phyloP scores from a whole-genome alignment of 495 filamentous ascomycete genomes.

The Letharia lupina region DNA sequence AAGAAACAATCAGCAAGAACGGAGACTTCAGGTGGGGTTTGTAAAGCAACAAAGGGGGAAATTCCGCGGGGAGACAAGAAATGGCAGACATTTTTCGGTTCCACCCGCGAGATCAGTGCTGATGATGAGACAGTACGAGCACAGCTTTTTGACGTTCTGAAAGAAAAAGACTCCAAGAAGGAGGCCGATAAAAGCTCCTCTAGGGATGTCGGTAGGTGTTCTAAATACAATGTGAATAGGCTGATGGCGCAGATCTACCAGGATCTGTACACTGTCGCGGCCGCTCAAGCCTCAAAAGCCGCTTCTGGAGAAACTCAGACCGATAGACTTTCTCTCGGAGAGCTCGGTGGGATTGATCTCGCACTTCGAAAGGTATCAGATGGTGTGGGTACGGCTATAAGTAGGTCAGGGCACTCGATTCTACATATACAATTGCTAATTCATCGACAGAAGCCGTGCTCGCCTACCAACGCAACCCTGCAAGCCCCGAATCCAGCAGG shows the following conservation, averaged over 20 bases:
- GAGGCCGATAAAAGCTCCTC: neutral
- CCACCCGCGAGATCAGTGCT: neutral
- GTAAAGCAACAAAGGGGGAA: neutral
- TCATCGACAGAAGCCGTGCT: neutral
- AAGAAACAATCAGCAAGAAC: neutral
- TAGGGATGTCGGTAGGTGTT: neutral
- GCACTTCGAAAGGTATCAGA: neutral
- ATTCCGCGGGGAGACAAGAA: neutral
- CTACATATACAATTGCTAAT: neutral
- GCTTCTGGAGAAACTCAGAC: neutral
- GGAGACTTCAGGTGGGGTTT: neutral
- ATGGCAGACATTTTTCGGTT: neutral
- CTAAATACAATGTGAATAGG: neutral
- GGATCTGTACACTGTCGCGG: neutral
- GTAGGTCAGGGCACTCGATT: neutral
- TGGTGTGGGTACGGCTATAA: neutral
- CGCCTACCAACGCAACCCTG: neutral
- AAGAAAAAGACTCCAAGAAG: neutral
- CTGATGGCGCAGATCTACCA: neutral
- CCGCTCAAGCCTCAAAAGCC: neutral
- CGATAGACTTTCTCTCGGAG: neutral
- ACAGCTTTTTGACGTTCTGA: neutral
- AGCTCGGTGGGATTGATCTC: neutral
- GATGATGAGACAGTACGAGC: neutral
- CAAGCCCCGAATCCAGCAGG: neutral